These are phyloP conservation scores for Phaeosphaeriaceae sp. DNA, from an alignment of 2,329 filamentous ascomycete genomes.

Conservation along the genomic window DNA sequence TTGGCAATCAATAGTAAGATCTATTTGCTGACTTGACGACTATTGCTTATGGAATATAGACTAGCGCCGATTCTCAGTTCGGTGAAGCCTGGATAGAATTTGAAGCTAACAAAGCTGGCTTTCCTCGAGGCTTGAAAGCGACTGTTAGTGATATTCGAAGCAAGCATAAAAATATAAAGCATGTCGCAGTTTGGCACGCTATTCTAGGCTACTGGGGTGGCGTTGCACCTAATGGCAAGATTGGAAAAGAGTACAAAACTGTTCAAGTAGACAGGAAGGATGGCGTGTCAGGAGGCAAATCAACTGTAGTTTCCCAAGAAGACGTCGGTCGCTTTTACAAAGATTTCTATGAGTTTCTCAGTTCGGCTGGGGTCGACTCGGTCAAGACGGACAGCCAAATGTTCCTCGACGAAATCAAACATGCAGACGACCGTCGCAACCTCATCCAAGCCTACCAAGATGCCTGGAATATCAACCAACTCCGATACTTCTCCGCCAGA, in stretches of 20 bases:
- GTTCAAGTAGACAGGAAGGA: constrained; percentile 62
- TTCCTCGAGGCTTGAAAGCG: constrained; percentile 78
- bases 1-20: constrained; percentile 61
- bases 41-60: constrained; percentile 28
- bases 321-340: constrained; percentile 81
- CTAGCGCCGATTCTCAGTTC: constrained; percentile 55
- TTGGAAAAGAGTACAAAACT: constrained; percentile 82
- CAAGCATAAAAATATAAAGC: constrained; percentile 73
- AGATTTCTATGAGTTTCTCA: constrained; percentile 88
- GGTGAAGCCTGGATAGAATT: constrained; percentile 73
- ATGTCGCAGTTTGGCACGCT: constrained; percentile 95
- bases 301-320: constrained; percentile 75
- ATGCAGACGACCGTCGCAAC: constrained; percentile 71
- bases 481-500: constrained; percentile 78
- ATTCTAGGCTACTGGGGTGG: constrained; percentile 74
- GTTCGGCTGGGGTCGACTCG: constrained; percentile 74
- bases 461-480: constrained; percentile 79
- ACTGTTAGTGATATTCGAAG: constrained; percentile 72
- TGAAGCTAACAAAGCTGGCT: constrained; percentile 79
- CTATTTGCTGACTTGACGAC: neutral
- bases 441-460: constrained; percentile 81
- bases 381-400: constrained; percentile 96
- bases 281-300: constrained; percentile 66
- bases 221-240: constrained; percentile 73
- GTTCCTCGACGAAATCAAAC: constrained; percentile 77